Evolutionary conservation across 2,329 filamentous ascomycete genomes (phyloP).

Genomic region (Fusarium subtropicale): DNA sequence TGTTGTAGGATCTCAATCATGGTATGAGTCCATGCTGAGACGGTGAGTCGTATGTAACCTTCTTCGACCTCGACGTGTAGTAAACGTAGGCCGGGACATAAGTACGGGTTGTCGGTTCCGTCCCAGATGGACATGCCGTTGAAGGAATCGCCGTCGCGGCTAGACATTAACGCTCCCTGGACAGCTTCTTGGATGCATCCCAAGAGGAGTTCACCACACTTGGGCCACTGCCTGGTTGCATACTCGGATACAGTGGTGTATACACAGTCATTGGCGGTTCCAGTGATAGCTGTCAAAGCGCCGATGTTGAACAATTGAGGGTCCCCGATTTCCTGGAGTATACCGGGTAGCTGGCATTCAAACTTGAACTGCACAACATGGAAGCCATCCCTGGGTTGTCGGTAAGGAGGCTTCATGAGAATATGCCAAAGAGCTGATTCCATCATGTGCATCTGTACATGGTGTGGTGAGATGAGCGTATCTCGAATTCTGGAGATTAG

Average conservation of each 20-base stretch:
- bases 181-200: slow-evolving; percentile 51
- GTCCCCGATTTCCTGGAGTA: slow-evolving; percentile 47
- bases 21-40: slow-evolving; percentile 52
- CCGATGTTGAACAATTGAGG: slow-evolving; percentile 48
- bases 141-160: slow-evolving; percentile 43
- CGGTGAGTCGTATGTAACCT: slow-evolving; percentile 49
- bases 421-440: slow-evolving; percentile 55
- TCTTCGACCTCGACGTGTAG: slow-evolving; percentile 53
- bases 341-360: slow-evolving; percentile 51
- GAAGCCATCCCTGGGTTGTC: slow-evolving; percentile 51
- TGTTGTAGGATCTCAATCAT: slow-evolving; percentile 54
- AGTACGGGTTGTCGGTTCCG: slow-evolving; percentile 43
- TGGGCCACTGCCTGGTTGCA: slow-evolving; percentile 49
- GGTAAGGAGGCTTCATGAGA: slow-evolving; percentile 48
- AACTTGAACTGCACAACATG: slow-evolving; percentile 53
- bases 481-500: slow-evolving; percentile 49
- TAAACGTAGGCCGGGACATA: slow-evolving; percentile 50
- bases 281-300: slow-evolving; percentile 51
- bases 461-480: slow-evolving; percentile 51
- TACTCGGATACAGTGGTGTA: slow-evolving; percentile 53
- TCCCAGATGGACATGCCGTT: slow-evolving; percentile 54
- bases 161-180: slow-evolving; percentile 44
- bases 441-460: slow-evolving; percentile 54
- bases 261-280: slow-evolving; percentile 50
- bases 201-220: slow-evolving; percentile 48